Evolutionary conservation across 1,284 basidiomycete species (phyloP).

Genomic region (Ceratobasidium sp.): DNA sequence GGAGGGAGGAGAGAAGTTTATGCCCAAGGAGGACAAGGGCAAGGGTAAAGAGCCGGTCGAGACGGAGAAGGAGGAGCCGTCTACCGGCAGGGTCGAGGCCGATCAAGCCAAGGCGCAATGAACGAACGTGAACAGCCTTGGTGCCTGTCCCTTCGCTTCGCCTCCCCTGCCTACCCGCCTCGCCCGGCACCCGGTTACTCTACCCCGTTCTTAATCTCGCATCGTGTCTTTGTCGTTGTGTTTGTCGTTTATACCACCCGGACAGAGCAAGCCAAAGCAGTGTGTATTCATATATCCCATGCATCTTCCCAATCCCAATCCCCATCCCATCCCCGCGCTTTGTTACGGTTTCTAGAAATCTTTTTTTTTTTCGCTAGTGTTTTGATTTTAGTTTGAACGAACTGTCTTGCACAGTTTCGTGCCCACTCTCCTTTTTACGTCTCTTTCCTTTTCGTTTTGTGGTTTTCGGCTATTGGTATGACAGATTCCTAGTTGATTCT

Average conservation of each 20-base stretch:
- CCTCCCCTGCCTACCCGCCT: neutral
- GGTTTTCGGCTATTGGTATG: neutral
- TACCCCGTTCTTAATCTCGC: neutral
- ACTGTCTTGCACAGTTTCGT: neutral
- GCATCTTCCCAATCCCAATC: constrained; percentile 10
- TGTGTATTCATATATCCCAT: constrained; percentile 36
- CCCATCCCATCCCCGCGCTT: neutral
- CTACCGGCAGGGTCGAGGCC: neutral
- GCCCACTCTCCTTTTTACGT: constrained; percentile 27
- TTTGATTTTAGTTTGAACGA: constrained; percentile 20
- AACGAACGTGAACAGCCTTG: neutral
- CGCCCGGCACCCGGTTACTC: no score
- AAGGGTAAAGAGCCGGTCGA: constrained; percentile 55
- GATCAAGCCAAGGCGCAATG: constrained; percentile 5
- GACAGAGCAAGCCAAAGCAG: neutral
- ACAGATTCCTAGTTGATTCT: neutral
- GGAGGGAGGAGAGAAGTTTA: constrained; percentile 73
- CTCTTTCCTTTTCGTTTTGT: neutral
- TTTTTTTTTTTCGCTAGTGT: neutral
- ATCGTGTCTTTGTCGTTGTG: constrained; percentile 4
- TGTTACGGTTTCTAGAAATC: neutral
- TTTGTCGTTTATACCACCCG: constrained; percentile 7
- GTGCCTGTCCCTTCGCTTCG: neutral
- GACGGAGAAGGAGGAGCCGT: neutral
- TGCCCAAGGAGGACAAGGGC: constrained; percentile 56